Percentiles rank a stretch among this genome's conserved stretches.
phyloP scores from a whole-genome alignment of 345 rosid species.

The Pugionium cornutum region DNA sequence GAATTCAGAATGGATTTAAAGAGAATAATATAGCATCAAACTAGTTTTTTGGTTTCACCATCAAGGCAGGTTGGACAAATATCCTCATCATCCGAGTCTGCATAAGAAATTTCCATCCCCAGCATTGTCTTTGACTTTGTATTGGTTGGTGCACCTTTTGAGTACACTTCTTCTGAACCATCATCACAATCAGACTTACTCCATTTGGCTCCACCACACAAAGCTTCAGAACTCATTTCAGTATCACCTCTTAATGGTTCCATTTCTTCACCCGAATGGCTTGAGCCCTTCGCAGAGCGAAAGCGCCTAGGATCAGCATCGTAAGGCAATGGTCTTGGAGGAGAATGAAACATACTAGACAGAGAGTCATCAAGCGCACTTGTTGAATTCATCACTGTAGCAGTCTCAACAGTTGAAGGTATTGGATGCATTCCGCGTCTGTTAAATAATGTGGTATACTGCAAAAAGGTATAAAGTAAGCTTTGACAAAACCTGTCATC shows the following conservation, averaged over 20 bases:
- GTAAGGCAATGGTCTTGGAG: conserved; percentile 96
- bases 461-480: conserved; percentile 27
- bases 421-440: conserved; percentile 72
- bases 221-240: conserved; percentile 61
- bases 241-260: conserved; percentile 74
- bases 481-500: neutral
- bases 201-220: conserved; percentile 57
- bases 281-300: conserved; percentile 63
- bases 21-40: neutral
- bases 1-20: neutral
- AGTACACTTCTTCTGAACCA: conserved; percentile 55
- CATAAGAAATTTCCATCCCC: conserved; percentile 56
- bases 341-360: conserved; percentile 76
- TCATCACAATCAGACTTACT: conserved; percentile 56
- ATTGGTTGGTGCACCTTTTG: conserved; percentile 53
- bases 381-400: conserved; percentile 60
- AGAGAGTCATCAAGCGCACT: conserved; percentile 73
- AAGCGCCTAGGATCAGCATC: conserved; percentile 65
- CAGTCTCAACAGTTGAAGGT: conserved; percentile 70
- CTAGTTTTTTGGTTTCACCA: conserved; percentile 48
- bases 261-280: conserved; percentile 75
- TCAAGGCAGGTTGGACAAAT: conserved; percentile 97
- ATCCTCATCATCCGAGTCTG: conserved; percentile 81
- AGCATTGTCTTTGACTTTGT: conserved; percentile 46
- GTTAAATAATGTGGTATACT: conserved; percentile 76